Percentiles rank a stretch among this genome's conserved stretches.
Conservation (phyloP, 345 rosid species). For the Euphorbia peplus region DNA sequence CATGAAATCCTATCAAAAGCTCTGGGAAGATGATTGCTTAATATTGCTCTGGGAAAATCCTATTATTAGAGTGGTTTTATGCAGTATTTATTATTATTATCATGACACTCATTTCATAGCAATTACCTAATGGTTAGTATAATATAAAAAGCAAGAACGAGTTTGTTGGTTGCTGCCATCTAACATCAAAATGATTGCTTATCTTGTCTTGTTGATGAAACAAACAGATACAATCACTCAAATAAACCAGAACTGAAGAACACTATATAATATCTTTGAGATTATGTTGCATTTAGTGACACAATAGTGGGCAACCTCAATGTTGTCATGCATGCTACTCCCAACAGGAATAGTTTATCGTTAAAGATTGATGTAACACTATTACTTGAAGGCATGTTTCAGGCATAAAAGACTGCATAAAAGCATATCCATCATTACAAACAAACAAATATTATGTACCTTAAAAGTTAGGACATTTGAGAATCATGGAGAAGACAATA, state of each 20-base stretch:
- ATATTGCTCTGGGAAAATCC: too few species aligned
- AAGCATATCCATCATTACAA: not conserved
- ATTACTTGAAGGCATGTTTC: not conserved
- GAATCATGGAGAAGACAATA: not conserved
- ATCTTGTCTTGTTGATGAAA: not conserved
- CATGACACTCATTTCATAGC: too few species aligned
- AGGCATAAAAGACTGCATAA: not conserved
- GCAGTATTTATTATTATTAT: too few species aligned
- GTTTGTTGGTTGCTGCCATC: not conserved
- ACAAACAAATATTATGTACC: not conserved
- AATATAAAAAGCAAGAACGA: too few species aligned
- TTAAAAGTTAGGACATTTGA: not conserved
- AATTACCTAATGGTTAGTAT: too few species aligned
- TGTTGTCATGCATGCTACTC: too few species aligned
- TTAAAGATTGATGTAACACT: not conserved
- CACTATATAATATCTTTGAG: too few species aligned
- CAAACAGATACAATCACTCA: too few species aligned
- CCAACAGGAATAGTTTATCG: not conserved
- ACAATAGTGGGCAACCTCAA: not conserved
- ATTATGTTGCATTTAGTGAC: not conserved
- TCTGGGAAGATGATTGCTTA: too few species aligned
- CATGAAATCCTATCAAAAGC: too few species aligned
- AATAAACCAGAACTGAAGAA: too few species aligned
- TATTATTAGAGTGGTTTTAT: too few species aligned
- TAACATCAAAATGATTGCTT: constrained; percentile 1